Evolutionary conservation across 2,329 filamentous ascomycete species (phyloP), one percentile per base, ranked within the genome.

Genomic region (Apiospora koreana): DNA sequence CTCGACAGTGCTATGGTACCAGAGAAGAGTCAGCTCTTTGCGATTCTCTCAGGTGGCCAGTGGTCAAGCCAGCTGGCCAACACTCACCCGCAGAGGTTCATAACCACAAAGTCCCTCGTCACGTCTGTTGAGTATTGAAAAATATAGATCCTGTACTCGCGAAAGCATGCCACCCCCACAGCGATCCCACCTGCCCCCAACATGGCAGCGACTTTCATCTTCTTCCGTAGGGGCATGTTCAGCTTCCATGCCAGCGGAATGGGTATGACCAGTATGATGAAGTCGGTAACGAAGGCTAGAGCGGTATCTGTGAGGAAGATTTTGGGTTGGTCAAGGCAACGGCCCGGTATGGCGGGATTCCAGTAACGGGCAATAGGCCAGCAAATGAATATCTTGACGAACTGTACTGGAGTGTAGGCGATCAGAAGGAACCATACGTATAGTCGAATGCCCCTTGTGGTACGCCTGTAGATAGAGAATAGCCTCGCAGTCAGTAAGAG

Each of bases 301-400:
- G 75, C 71, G 1, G 78, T 74, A 54, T 82, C 81, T 12, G 77
- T 75, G 3, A 79, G 74, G 69, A 81, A 82, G 7, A 82, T 64
- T 31, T 74, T 75, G 6, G 74, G 70, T 54, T 80, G 76, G 23
- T 80, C 73, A 23, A 82, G 72, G 69, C 81, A 82, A 16, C 69
- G 73, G 4, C 54, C 67, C 1, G 38, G 67, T 23, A 62, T 31
- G 9, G 14, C 18, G 18, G n/a, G 23, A 18, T 69, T 64, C 66
- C 66, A 68, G 23, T 48, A 68, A 41, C 9, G 43, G n/a, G 43
- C 35, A 10, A 68, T 50, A 18, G 66, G 66, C 31, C 45, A 50
- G 28, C 66, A 68, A 18, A 68, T 25, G 35, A 68, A 42, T 12
- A 48, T 50, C 28, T 68, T 68, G 21, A 54, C 8, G 10, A 54